Conservation (phyloP, 2,329 filamentous ascomycete species). For the Colletotrichum sansevieriae region DNA sequence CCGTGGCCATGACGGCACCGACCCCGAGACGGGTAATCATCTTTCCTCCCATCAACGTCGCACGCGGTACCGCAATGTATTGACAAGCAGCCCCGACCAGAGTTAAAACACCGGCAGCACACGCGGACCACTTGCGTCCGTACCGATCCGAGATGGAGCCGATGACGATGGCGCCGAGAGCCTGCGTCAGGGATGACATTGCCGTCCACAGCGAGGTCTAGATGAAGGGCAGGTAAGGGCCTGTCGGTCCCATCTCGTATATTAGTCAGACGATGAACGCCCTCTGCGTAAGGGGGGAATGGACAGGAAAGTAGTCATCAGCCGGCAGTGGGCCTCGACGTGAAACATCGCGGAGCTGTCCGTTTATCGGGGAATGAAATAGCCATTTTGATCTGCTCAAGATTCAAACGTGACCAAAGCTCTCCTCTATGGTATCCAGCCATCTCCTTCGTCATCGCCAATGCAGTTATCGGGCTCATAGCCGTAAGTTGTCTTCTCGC, state of each 20-base stretch:
- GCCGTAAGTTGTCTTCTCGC: neutral
- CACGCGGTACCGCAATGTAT: too few relatives aligned
- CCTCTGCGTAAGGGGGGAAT: too few relatives aligned
- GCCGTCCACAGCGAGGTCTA: conserved; percentile 8
- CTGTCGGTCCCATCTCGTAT: neutral
- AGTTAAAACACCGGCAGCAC: too few relatives aligned
- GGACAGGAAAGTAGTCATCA: too few relatives aligned
- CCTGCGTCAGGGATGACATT: conserved; percentile 3
- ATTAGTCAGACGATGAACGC: too few relatives aligned
- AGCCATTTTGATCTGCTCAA: neutral
- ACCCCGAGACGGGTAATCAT: too few relatives aligned
- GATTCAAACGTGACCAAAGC: neutral
- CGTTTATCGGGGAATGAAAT: neutral
- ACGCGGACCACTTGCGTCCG: neutral
- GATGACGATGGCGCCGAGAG: conserved; percentile 7
- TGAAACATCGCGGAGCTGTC: neutral
- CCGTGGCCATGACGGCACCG: too few relatives aligned
- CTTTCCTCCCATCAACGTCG: too few relatives aligned
- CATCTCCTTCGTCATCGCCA: neutral
- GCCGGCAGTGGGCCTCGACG: too few relatives aligned
- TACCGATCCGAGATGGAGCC: conserved; percentile 1
- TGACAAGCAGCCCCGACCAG: too few relatives aligned
- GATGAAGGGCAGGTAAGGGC: neutral
- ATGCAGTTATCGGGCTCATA: neutral
- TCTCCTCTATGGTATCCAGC: neutral